Evolutionary conservation across 169 alveolate genomes (phyloP).

Genomic region (Plasmodium falciparum): DNA sequence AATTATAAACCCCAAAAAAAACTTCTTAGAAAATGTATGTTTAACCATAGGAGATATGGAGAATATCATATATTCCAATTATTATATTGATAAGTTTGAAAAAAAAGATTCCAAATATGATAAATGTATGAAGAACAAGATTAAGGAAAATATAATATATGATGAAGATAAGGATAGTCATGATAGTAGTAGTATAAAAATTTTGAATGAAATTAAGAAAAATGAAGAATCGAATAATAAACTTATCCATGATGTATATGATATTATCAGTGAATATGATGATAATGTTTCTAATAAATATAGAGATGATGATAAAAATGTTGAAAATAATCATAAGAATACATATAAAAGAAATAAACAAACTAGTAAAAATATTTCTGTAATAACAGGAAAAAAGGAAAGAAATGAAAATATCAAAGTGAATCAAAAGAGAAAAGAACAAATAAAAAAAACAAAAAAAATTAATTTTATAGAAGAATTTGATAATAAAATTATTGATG

Average conservation of each 20-base stretch:
- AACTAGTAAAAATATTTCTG: slow-evolving; percentile 34
- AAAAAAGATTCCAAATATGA: slow-evolving; percentile 5
- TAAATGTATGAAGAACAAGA: slow-evolving; percentile 8
- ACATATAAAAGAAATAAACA: slow-evolving; percentile 16
- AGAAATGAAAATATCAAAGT: slow-evolving; percentile 16
- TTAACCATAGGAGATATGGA: slow-evolving; percentile 28
- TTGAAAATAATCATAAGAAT: neutral
- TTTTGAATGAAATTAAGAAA: slow-evolving; percentile 58
- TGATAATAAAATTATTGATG: slow-evolving; percentile 37
- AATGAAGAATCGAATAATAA: slow-evolving; percentile 57
- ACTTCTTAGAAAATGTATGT: slow-evolving; percentile 5
- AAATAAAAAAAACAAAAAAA: neutral
- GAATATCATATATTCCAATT: slow-evolving; percentile 17
- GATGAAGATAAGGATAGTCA: slow-evolving; percentile 7
- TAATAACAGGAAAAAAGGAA: slow-evolving; percentile 27
- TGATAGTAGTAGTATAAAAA: slow-evolving; percentile 69
- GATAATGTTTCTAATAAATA: slow-evolving; percentile 3
- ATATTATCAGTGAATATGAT: slow-evolving; percentile 58
- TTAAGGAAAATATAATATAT: slow-evolving; percentile 14
- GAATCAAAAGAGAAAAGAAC: slow-evolving; percentile 19
- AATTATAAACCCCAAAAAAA: too few species aligned
- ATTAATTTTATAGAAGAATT: slow-evolving; percentile 23
- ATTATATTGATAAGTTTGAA: neutral
- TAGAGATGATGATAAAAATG: slow-evolving; percentile 22
- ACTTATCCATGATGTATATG: slow-evolving; percentile 65